Conservation (phyloP, 1,284 basidiomycete species). For the Cystobasidiaceae sp. region DNA sequence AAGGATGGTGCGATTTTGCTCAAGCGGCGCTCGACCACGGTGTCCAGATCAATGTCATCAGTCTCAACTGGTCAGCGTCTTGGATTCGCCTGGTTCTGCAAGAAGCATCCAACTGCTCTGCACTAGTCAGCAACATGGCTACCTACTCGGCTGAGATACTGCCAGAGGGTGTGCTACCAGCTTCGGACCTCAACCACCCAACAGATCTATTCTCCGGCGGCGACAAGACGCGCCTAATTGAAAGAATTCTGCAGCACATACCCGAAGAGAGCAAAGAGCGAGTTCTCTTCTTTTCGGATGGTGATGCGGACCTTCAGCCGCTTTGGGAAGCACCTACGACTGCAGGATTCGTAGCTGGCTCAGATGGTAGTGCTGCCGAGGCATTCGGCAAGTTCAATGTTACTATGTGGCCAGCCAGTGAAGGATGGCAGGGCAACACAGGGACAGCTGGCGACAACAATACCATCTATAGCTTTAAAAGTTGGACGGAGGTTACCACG, state of each 20-base stretch:
- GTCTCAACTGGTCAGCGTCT: conserved; percentile 15
- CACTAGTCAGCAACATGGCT: not conserved
- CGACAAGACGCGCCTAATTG: conserved; percentile 14
- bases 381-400: not conserved
- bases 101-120: conserved; percentile 12
- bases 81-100: conserved; percentile 20
- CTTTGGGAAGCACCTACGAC: conserved; percentile 10
- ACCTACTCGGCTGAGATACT: conserved; percentile 18
- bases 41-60: conserved; percentile 10
- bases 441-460: not conserved
- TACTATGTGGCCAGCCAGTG: not conserved
- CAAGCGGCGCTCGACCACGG: conserved; percentile 1
- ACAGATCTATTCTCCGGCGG: not conserved
- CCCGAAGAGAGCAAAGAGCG: not conserved
- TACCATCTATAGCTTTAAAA: conserved; percentile 18
- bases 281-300: conserved; percentile 8
- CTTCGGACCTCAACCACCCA: conserved; percentile 1
- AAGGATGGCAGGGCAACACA: conserved; percentile 6
- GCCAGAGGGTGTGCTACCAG: conserved; percentile 5
- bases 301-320: conserved; percentile 21
- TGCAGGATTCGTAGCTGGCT: conserved; percentile 4
- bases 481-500: not conserved
- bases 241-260: not conserved
- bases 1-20: conserved; percentile 27
- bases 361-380: not conserved